Percentiles rank a stretch among this genome's conserved stretches.
phyloP scores from a whole-genome alignment of 169 alveolate genomes.

The Plasmodium ovale region DNA sequence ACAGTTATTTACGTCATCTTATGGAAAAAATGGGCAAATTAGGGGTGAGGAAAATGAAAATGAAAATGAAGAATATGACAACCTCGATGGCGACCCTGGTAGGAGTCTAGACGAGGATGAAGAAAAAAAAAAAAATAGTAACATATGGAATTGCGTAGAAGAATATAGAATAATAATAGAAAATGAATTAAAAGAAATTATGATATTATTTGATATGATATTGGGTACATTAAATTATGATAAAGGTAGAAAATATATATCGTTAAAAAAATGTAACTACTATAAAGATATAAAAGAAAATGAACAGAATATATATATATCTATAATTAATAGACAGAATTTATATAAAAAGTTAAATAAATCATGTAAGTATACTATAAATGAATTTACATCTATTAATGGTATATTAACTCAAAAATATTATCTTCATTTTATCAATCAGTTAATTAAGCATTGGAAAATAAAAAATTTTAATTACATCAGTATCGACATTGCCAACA shows the following conservation, averaged over 20 bases:
- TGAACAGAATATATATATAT: conserved; percentile 46
- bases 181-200: conserved; percentile 64
- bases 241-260: conserved; percentile 57
- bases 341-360: conserved; percentile 35
- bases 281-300: conserved; percentile 57
- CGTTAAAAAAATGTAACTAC: conserved; percentile 46
- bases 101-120: background rate
- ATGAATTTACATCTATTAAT: conserved; percentile 47
- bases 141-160: conserved; percentile 64
- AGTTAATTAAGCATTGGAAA: conserved; percentile 68
- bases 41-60: background rate
- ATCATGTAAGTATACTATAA: conserved; percentile 26
- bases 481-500: conserved; percentile 54
- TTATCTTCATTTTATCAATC: conserved; percentile 49
- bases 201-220: conserved; percentile 62
- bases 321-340: conserved; percentile 48
- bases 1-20: conserved; percentile 43
- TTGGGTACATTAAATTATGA: conserved; percentile 70
- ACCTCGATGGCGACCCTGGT: background rate
- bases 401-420: conserved; percentile 71
- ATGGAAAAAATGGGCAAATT: conserved; percentile 15
- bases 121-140: conserved; percentile 21
- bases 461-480: conserved; percentile 42
- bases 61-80: background rate
- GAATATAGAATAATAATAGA: conserved; percentile 57